phyloP scores from a whole-genome alignment of 2,329 filamentous ascomycete species.

The Fusarium camptoceras region DNA sequence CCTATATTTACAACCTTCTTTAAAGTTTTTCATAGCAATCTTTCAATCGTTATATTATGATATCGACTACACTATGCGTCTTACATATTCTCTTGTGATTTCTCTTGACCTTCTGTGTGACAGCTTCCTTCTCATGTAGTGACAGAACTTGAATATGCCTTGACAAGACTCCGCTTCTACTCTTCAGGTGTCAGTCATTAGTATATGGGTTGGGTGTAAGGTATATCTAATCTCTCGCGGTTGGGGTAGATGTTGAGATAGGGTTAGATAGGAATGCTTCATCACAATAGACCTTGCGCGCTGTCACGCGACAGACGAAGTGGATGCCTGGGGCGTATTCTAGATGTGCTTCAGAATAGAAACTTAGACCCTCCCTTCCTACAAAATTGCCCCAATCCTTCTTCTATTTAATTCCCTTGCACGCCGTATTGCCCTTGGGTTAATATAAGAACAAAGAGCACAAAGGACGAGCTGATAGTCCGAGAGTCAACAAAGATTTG shows the following conservation, averaged over 20 bases:
- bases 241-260: neutral
- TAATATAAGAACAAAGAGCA: neutral
- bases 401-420: neutral
- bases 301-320: neutral
- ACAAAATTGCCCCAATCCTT: neutral
- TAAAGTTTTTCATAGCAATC: slow-evolving; percentile 1
- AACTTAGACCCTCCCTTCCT: too few relatives aligned
- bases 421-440: neutral
- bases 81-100: neutral
- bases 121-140: neutral
- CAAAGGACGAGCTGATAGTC: neutral
- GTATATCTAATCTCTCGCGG: neutral
- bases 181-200: neutral
- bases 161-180: neutral
- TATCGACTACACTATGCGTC: neutral
- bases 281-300: neutral
- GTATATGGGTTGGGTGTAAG: neutral
- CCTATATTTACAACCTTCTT: slow-evolving; percentile 17
- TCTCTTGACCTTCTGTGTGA: neutral
- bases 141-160: neutral
- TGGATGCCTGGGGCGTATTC: neutral
- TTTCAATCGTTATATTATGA: neutral
- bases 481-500: neutral
- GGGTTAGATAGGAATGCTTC: neutral
- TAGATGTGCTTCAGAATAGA: neutral